Percentiles rank a stretch among this genome's conserved stretches.
Evolutionary conservation across 306 rosid genomes (phyloP).

Genomic region (Vigna trinervia): DNA sequence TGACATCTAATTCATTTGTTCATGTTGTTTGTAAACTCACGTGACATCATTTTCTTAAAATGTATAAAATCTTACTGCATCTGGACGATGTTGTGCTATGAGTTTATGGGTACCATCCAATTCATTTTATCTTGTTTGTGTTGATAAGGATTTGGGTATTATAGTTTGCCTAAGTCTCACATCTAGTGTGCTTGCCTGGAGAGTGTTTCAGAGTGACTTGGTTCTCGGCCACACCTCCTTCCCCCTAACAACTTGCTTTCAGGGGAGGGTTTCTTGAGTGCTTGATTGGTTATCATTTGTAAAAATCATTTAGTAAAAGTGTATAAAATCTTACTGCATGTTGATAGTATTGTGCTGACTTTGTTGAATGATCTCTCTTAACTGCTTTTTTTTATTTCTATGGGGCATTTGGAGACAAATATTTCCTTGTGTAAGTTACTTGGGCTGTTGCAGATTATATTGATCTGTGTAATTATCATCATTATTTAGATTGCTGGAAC

Average conservation of each 20-base stretch:
- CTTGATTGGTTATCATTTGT: not conserved
- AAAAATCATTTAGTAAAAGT: not conserved
- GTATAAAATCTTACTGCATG: not conserved
- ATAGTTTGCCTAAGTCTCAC: not conserved
- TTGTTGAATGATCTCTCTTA: slow-evolving; percentile 10
- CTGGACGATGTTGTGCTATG: not conserved
- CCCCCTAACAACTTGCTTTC: not conserved
- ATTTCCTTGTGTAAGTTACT: slow-evolving; percentile 24
- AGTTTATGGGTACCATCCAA: not conserved
- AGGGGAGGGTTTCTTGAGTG: not conserved
- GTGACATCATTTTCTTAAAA: not conserved
- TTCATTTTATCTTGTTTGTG: not conserved
- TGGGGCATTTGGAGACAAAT: slow-evolving; percentile 30
- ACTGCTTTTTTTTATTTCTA: not conserved
- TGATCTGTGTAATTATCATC: slow-evolving; percentile 23
- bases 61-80: not conserved
- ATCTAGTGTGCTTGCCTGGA: not conserved
- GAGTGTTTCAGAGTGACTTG: not conserved
- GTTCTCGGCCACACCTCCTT: not conserved
- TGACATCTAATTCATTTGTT: slow-evolving; percentile 3
- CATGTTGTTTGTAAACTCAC: not conserved
- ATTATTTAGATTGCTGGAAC: slow-evolving; percentile 35
- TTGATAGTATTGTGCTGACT: slow-evolving; percentile 17
- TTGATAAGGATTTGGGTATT: not conserved
- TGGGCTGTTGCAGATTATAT: slow-evolving; percentile 34